phyloP scores from a whole-genome alignment of 176 grass and related monocot genomes.

The Eleusine coracana region DNA sequence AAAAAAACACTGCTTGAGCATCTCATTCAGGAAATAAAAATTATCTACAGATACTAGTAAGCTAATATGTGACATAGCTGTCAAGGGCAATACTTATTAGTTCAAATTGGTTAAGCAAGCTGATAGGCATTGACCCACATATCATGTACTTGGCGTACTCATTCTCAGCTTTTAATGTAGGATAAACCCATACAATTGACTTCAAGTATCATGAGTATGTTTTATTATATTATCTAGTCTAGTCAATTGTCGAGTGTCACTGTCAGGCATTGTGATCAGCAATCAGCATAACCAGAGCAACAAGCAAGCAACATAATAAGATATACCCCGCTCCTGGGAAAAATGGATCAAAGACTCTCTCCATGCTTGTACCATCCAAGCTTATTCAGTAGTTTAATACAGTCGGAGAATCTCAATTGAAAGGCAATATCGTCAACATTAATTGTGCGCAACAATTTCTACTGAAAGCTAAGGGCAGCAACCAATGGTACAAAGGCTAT shows the following conservation, averaged over 20 bases:
- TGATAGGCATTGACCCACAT: slow-evolving; percentile 27
- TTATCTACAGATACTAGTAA: slow-evolving; percentile 6
- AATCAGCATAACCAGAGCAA: slow-evolving; percentile 5
- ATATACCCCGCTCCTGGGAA: slow-evolving; percentile 19
- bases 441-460: not conserved
- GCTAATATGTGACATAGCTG: not conserved
- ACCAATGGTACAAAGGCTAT: not conserved
- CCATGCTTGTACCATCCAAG: not conserved
- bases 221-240: slow-evolving; percentile 47
- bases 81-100: not conserved
- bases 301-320: slow-evolving; percentile 19
- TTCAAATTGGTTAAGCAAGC: slow-evolving; percentile 13
- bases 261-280: slow-evolving; percentile 33
- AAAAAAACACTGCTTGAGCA: slow-evolving; percentile 37
- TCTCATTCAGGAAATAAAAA: slow-evolving; percentile 5
- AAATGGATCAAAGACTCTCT: slow-evolving; percentile 6
- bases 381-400: slow-evolving; percentile 26
- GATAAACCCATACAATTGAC: slow-evolving; percentile 37
- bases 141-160: slow-evolving; percentile 12
- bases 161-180: slow-evolving; percentile 32
- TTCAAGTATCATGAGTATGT: slow-evolving; percentile 17
- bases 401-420: slow-evolving; percentile 5
- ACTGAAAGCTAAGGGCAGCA: not conserved
- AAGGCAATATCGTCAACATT: slow-evolving; percentile 13
- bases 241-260: slow-evolving; percentile 32